Base-by-base conservation (phyloP, 257 asterid genomes). In the Solanum chmielewskii region DNA sequence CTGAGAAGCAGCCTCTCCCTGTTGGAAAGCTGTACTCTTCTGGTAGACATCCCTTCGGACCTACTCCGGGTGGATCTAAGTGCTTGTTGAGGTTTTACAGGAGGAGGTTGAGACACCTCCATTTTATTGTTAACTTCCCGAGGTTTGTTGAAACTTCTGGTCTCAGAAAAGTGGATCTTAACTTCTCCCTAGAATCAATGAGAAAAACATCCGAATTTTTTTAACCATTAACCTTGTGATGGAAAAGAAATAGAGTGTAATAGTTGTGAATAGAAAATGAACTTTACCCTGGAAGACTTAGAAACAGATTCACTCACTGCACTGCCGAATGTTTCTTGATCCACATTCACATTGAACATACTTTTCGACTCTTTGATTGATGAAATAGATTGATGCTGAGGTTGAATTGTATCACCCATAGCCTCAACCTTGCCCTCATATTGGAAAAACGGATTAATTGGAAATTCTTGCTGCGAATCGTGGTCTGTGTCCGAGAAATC, bases 1-100 rank as follows among this genome's bases (percentile, higher is more conserved):
- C 99, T 92, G 86, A 97, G 92, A 88, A 93, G 93, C 87, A 97
- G 94, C 91, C 99, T 93, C 94, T 97, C 99, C 91, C 87, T 95
- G 88, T 97, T 97, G 85, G 99, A 94, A 83, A 97, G 98, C 73
- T 87, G 94, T 83, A 89, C 37, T 62, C 90, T 87, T 90, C 90
- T 89, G 23, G 76, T 85, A 88, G 94, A 87, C 86, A 69, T 81
- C 85, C 76, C 42, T 16, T 41, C 83, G 42, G 90, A 85, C 86
- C 68, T 87, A 85, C 87, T 91, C 86, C 49, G 87, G 25, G 42
- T 44, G 85, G 88, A 80, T 85, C 86, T 88, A 89, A 90, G 89
- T 77, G 91, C 83, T 64, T 86, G 77, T 81, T 88, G 88, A 75
- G 89, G 76, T 76, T 88, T 89, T 78, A 74, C 86, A 85, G 84